These are phyloP conservation scores for Phytophthora rubi DNA, from an alignment of 352 stramenopile species.

Conservation along the genomic window DNA sequence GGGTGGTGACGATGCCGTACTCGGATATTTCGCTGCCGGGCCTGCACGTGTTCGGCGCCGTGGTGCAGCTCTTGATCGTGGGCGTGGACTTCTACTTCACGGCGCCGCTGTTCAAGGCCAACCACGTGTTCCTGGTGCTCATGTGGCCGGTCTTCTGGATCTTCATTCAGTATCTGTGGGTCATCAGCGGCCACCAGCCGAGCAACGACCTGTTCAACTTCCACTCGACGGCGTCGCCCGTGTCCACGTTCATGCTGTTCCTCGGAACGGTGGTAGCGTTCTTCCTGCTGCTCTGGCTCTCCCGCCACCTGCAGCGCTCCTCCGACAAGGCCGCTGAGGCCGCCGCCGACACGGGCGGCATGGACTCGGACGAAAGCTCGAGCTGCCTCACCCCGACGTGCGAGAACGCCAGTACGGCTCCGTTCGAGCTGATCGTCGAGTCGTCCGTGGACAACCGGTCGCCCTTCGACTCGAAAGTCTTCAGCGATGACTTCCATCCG, in stretches of 20 bases:
- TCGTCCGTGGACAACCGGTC: constrained; percentile 23
- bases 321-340: constrained; percentile 35
- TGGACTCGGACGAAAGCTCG: constrained; percentile 37
- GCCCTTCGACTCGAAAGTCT: constrained; percentile 25
- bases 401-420: constrained; percentile 33
- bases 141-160: constrained; percentile 65
- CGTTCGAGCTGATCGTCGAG: constrained; percentile 59
- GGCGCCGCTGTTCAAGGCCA: constrained; percentile 62
- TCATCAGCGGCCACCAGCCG: constrained; percentile 61
- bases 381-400: constrained; percentile 36
- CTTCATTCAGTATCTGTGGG: constrained; percentile 63
- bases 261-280: constrained; percentile 49
- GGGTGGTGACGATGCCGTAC: constrained; percentile 51
- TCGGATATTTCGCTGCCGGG: constrained; percentile 36
- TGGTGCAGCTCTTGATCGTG: constrained; percentile 58
- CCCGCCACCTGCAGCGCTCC: constrained; percentile 39
- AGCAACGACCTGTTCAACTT: constrained; percentile 67
- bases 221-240: constrained; percentile 48
- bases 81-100: constrained; percentile 68
- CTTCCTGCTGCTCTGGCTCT: constrained; percentile 47
- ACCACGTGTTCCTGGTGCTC: constrained; percentile 65
- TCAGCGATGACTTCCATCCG: constrained; percentile 6
- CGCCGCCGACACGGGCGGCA: constrained; percentile 21
- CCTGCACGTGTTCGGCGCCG: constrained; percentile 41
- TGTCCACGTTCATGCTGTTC: constrained; percentile 45